Evolutionary conservation across 139 green algal species (phyloP), one percentile per base, ranked within the genome.

Genomic region (Pedinophyceae sp.): DNA sequence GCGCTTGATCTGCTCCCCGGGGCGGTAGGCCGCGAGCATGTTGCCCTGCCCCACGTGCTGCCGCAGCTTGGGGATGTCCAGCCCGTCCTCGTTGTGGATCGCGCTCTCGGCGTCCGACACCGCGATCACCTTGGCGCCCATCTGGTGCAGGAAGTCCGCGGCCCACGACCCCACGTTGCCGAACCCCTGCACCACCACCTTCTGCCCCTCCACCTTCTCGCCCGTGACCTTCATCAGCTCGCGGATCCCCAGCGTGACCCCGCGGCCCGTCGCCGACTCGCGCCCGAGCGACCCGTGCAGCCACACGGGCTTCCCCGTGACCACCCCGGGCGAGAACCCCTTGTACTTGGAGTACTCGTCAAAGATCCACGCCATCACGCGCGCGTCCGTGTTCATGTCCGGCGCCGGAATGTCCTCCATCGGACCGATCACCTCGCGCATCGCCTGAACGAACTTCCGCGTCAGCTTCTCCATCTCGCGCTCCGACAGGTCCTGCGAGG

Each of bases 321-420:
- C 80, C 3, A 88, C 77, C 27, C 76, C 84, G 0, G 85, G 85
- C 2, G 68, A 78, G 70, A 85, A 93, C 28, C 84, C 81, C 19
- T 65, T 73, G 58, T 83, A 84, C 56, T 93, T 93, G 60, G 62
- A 80, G 70, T 86, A 95, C 69, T 95, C 85, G 53, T 95, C 86
- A 52, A 95, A 93, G 57, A 75, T 68, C 68, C 70, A 80, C 4
- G 74, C 71, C 81, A 90, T 88, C 48, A 80, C 73, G 3, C 69
- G 58, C 17, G 55, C 72, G 53, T 81, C 81, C 1, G 82, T 91
- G 68, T 83, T 85, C 71, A 94, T 92, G 65, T 93, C 85, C 7
- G 85, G 85, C 0, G 80, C 85, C 27, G 85, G 85, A 52, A 94
- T 87, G 68, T 94, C 85, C 46, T 77, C 69, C 48, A 80, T 78